phyloP scores from a whole-genome alignment of 2,329 filamentous ascomycete species.

The Sphaerulina vaccinii region DNA sequence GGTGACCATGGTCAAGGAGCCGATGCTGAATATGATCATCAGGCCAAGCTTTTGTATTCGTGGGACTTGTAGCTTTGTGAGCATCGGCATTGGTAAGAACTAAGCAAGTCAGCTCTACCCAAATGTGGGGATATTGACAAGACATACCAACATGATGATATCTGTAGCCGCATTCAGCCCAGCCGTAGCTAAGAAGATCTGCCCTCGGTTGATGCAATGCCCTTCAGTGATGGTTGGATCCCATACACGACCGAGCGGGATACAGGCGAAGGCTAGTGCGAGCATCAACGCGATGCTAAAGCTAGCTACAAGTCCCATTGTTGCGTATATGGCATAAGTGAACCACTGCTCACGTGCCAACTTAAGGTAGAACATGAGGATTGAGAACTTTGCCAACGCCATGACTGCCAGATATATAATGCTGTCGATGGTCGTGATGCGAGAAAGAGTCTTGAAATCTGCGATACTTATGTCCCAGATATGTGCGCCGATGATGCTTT shows the following conservation, averaged over 20 bases:
- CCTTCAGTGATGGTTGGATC: constrained; percentile 18
- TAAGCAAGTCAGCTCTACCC: neutral
- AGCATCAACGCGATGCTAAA: constrained; percentile 14
- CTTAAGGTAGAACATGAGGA: constrained; percentile 19
- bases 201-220: constrained; percentile 16
- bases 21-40: constrained; percentile 19
- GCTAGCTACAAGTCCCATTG: constrained; percentile 14
- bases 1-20: constrained; percentile 20
- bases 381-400: constrained; percentile 20
- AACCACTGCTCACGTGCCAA: constrained; percentile 19
- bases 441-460: constrained; percentile 5
- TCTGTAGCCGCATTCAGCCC: constrained; percentile 22
- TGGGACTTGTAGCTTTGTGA: constrained; percentile 9
- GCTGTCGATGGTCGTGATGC: constrained; percentile 10
- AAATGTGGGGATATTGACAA: neutral
- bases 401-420: constrained; percentile 18
- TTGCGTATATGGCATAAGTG: constrained; percentile 12
- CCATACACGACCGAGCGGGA: constrained; percentile 16
- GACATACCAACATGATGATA: constrained; percentile 17
- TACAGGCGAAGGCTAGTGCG: constrained; percentile 19
- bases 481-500: constrained; percentile 14
- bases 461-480: constrained; percentile 15
- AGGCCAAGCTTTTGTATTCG: constrained; percentile 14
- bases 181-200: constrained; percentile 19
- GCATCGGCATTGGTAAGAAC: constrained; percentile 15